Base-by-base conservation (phyloP, 257 asterid species). In the Vinca minor region DNA sequence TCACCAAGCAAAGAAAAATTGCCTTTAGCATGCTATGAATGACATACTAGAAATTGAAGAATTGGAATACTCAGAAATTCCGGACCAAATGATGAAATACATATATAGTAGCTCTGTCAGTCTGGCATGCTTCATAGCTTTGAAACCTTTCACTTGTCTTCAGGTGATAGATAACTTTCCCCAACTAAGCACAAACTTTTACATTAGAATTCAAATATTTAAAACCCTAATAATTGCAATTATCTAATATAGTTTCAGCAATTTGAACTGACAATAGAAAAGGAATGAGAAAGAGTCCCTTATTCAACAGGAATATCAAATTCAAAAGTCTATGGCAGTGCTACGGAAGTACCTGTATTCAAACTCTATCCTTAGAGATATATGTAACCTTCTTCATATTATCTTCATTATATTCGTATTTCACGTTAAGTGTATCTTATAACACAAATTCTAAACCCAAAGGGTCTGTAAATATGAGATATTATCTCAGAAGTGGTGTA, bases 111-210 rank as follows among this genome's bases (percentile, higher is more conserved):
- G 12, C 56, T 18, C 17, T 50, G 56, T 8, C 44, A 39, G 11
- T 35, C 9, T 39, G 44, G 0, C 44, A 39, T 39, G 44, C 44
- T 39, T 39, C 18, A 63, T 32, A 5, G 25, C 56, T 8, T 15
- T 35, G 18, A 35, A 66, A 42, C 4, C 55, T 5, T 26, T 5
- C 17, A n/a, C 55, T 9, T n/a, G n/a, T 3, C 64, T 17, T 54
- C 17, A 55, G 28, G 53, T 21, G 56, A 67, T 8, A 41, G 72
- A 47, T 62, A 31, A 42, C 25, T 61, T 21, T 4, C 28, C 28
- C 56, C 12, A 0, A 42, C 34, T 8, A 53, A 56, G 31, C 25
- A 20, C 5, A 18, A 13, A 31, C 15, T 52, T 11, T 3, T 1
- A 26, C 26, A 52, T 14, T 26, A 26, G 58, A 4, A 4, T 13